A percentile compares a stretch with the other conserved stretches of the same genome.
Conservation (phyloP, 164 flowering plant genomes). For the Chloranthus sessilifolius region DNA sequence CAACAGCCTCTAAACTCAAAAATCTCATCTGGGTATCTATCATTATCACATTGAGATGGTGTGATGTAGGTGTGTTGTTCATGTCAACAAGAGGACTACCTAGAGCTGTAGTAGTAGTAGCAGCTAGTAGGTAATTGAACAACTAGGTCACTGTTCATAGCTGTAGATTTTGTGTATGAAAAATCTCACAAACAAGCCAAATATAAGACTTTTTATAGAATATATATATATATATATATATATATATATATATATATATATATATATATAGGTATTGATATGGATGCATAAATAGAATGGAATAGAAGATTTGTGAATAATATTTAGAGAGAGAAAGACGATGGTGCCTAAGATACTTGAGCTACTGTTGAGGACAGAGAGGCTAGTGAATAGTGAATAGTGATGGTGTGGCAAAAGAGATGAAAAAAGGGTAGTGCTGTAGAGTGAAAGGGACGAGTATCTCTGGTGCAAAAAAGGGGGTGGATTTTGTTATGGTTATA, state of each 20-base stretch:
- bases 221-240: neutral
- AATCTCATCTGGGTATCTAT: neutral
- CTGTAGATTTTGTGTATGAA: neutral
- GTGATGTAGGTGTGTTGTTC: slow-evolving; percentile 12
- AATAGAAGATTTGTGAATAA: too few species aligned
- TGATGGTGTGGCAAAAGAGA: neutral
- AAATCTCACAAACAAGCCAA: slow-evolving; percentile 8
- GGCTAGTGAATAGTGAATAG: too few species aligned
- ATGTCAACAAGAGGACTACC: slow-evolving; percentile 8
- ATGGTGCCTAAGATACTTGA: too few species aligned
- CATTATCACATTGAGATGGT: too few species aligned
- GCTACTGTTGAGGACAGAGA: too few species aligned
- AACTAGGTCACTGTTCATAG: slow-evolving; percentile 7
- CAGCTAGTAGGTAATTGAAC: too few species aligned
- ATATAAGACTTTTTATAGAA: neutral
- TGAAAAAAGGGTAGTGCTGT: neutral
- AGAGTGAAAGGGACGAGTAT: slow-evolving; percentile 11
- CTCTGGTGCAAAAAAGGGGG: neutral
- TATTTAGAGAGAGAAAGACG: too few species aligned
- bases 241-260: neutral
- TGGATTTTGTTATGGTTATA: slow-evolving; percentile 1
- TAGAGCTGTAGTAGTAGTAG: neutral
- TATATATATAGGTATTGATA: slow-evolving; percentile 1
- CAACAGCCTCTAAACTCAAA: too few species aligned
- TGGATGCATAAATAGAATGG: neutral